Evolutionary conservation across 2,329 filamentous ascomycete genomes (phyloP), one percentile per base, ranked within the genome.

Genomic region (Ophiocordyceps camponoti-floridani): DNA sequence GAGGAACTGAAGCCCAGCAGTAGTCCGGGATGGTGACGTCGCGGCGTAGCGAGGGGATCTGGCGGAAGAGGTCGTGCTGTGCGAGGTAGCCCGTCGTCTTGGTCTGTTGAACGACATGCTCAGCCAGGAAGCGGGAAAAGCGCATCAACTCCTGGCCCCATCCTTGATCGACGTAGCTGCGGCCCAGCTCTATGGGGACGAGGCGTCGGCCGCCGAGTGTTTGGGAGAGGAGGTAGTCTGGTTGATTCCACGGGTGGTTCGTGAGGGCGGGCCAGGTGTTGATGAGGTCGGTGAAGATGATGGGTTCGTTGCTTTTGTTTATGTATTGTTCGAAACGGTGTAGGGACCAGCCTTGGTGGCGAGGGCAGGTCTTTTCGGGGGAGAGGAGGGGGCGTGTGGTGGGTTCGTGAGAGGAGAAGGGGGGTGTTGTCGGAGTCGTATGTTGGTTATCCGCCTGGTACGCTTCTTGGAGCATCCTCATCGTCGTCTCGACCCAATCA

Each of bases 11-110:
- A 6, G 79, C 75, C 65, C 82, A 94, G 67, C 85, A 94, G 57
- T 84, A 85, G 58, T 96, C 88, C 0, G 89, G 91, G 12, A 85
- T 70, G 23, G 64, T 63, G 45, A 96, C 84, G 59, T 96, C 89
- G 47, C 73, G 68, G 13, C 79, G 72, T 4, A 98, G 67, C 1
- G 68, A 61, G 1, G 88, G 87, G 12, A 98, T 80, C 57, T 96
- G 91, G 0, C 70, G 62, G 53, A 96, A 80, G 33, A 98, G 73
- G 52, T 89, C 78, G 62, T 96, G 86, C 57, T 98, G 91, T 9
- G 91, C 91, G 41, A 98, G 75, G 58, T 98, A 98, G 12, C 80
- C 85, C 11, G 71, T 77, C 9, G 23, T 23, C 23, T 23, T 5
- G 23, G 23, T 23, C 38, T 30, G 30, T 27, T 35, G 59, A 50